Evolutionary conservation across 1,284 basidiomycete species (phyloP), one percentile per base, ranked within the genome.

Genomic region (Fomitopsis schrenkii): DNA sequence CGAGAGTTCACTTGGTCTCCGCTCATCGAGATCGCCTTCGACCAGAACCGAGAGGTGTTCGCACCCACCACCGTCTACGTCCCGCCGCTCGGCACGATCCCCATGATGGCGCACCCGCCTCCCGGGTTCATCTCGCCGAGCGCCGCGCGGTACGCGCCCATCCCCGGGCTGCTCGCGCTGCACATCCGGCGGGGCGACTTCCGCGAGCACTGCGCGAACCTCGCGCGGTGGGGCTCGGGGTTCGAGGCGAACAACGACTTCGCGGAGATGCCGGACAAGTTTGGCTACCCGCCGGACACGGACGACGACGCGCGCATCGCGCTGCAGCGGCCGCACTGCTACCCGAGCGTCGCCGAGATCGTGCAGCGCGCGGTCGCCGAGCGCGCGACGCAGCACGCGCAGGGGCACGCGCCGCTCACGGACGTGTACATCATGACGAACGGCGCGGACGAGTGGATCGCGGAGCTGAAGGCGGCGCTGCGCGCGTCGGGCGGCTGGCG

Each of bases 101-200:
- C 66, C 59, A 33, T 63, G 62, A 33, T 63, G 62, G 69, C 15
- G 60, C 64, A 10, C 60, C 5, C 70, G 77, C 61, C 57, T 74
- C 36, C 65, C 71, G 9, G 38, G 3, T 40, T 40, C 38, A 68
- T 78, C 28, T 80, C 74, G 59, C 75, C 70, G 72, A 62, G 66
- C 57, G 59, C 62, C 56, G 60, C 67, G 50, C 68, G 66, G 28
- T 69, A 71, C 63, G 19, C 66, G n/a, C 58, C 61, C 38, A 66
- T 78, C 26, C 69, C 72, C 0, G 80, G 80, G 19, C 72, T 85
- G 2, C 71, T 89, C 19, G 86, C 80, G 1, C 66, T 89, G 4
- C 87, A 89, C 66, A 66, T 88, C 26, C 82, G 87, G 6, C 75
- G 85, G 42, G 87, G 87, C 5, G 87, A 88, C 70, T 89, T 80